Percentiles rank a stretch among this genome's conserved stretches.
Evolutionary conservation across 768 basidiomycete species (phyloP).

Genomic region (Lactifluus volemus): DNA sequence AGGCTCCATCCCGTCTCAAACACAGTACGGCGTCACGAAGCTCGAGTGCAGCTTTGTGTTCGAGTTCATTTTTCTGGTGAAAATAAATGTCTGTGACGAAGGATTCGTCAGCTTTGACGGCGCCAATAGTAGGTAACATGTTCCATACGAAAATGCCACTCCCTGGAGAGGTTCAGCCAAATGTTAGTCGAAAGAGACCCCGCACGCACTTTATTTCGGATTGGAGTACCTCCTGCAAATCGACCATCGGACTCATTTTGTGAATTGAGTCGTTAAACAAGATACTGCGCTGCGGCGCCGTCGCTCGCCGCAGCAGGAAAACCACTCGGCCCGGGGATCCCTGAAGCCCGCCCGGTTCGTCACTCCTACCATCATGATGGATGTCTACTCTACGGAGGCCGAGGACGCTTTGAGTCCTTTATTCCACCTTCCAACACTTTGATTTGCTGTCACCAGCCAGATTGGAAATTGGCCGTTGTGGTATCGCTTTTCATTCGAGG

Average conservation of each 20-base stretch:
- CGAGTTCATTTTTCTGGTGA: conserved; percentile 52
- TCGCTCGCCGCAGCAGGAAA: too few relatives aligned
- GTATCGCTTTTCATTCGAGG: neutral
- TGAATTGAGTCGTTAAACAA: too few relatives aligned
- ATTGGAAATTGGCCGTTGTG: neutral
- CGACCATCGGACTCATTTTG: conserved; percentile 32
- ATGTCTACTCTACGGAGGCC: neutral
- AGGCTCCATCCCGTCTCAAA: conserved; percentile 65
- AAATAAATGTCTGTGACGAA: conserved; percentile 65
- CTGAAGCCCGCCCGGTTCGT: too few relatives aligned
- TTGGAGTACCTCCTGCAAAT: conserved; percentile 49
- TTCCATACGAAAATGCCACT: conserved; percentile 70
- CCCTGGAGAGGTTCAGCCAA: conserved; percentile 31
- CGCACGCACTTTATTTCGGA: conserved; percentile 48
- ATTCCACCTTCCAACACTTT: neutral
- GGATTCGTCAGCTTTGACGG: neutral
- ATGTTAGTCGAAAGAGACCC: neutral
- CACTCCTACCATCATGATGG: too few relatives aligned
- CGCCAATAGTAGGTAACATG: neutral
- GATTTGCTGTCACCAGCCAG: neutral
- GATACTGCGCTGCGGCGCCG: too few relatives aligned
- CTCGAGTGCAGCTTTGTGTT: conserved; percentile 56
- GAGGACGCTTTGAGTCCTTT: neutral
- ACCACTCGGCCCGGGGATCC: too few relatives aligned
- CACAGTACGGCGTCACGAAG: conserved; percentile 65